Evolutionary conservation across 768 basidiomycete genomes (phyloP).

Genomic region (Mycena crocata): DNA sequence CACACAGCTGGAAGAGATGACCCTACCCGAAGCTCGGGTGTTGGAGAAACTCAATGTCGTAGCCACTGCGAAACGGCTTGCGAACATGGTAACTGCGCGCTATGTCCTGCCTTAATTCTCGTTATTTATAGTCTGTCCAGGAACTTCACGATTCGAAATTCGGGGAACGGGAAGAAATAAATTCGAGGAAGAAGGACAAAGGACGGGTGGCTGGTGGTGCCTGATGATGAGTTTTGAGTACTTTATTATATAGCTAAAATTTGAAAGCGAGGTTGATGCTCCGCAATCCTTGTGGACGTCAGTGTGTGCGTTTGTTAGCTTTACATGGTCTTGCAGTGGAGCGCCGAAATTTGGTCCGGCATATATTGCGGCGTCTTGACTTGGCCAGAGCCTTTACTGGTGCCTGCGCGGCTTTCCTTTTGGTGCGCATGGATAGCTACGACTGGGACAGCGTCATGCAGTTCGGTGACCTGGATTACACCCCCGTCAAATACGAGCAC

Average conservation of each 20-base stretch:
- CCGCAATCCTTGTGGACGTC: not conserved
- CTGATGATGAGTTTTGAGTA: too few relatives aligned
- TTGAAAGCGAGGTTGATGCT: not conserved
- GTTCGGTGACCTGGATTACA: conserved; percentile 32
- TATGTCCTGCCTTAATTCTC: not conserved
- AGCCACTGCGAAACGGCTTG: conserved; percentile 92
- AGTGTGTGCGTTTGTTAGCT: conserved; percentile 19
- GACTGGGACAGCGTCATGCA: conserved; percentile 50
- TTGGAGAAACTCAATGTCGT: conserved; percentile 88
- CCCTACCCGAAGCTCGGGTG: conserved; percentile 82
- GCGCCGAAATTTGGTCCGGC: too few relatives aligned
- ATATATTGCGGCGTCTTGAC: not conserved
- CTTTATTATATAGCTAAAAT: not conserved
- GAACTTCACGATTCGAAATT: conserved; percentile 91
- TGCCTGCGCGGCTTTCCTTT: not conserved
- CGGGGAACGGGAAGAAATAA: conserved; percentile 88
- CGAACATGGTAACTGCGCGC: conserved; percentile 83
- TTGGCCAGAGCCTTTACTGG: not conserved
- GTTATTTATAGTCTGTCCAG: conserved; percentile 48
- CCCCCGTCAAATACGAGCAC: conserved; percentile 44
- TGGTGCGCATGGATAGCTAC: conserved; percentile 43
- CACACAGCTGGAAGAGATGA: conserved; percentile 80
- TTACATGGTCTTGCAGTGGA: not conserved
- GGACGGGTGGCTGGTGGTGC: not conserved
- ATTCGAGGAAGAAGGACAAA: conserved; percentile 65